Conservation (phyloP, 768 basidiomycete genomes). For the Serendipita sp. region DNA sequence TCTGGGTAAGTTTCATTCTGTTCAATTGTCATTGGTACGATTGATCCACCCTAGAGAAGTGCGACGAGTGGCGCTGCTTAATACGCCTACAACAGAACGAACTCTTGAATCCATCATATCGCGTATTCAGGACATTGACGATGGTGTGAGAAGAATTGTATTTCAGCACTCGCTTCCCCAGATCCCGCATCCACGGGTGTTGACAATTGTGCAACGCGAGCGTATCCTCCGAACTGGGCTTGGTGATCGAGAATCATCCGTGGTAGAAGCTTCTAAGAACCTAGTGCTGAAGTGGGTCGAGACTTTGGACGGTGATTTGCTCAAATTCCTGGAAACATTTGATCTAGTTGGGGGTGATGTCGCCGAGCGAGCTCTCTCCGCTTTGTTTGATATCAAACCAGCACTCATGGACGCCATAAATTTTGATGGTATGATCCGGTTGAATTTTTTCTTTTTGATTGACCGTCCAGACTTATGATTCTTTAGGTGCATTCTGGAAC, state of each 20-base stretch:
- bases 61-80: conserved; percentile 59
- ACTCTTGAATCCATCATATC: conserved; percentile 54
- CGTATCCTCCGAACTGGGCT: conserved; percentile 66
- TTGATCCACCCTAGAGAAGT: conserved; percentile 47
- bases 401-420: conserved; percentile 53
- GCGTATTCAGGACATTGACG: conserved; percentile 68
- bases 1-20: conserved; percentile 41
- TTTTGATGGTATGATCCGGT: conserved; percentile 41
- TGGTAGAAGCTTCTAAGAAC: conserved; percentile 53
- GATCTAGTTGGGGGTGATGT: conserved; percentile 36
- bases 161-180: conserved; percentile 33
- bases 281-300: conserved; percentile 69
- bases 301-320: conserved; percentile 27
- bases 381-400: conserved; percentile 47
- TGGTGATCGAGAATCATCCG: conserved; percentile 64
- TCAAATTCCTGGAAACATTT: conserved; percentile 40
- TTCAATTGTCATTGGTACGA: too few species aligned
- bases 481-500: conserved; percentile 55
- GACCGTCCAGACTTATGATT: background rate
- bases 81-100: conserved; percentile 38
- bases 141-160: conserved; percentile 53
- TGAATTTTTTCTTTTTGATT: too few species aligned
- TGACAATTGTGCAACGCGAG: conserved; percentile 61
- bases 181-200: conserved; percentile 38
- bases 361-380: conserved; percentile 58